Percentiles rank a stretch among this genome's conserved stretches.
Conservation (phyloP, 208 protist species). For the Wallacemonas sp. region DNA sequence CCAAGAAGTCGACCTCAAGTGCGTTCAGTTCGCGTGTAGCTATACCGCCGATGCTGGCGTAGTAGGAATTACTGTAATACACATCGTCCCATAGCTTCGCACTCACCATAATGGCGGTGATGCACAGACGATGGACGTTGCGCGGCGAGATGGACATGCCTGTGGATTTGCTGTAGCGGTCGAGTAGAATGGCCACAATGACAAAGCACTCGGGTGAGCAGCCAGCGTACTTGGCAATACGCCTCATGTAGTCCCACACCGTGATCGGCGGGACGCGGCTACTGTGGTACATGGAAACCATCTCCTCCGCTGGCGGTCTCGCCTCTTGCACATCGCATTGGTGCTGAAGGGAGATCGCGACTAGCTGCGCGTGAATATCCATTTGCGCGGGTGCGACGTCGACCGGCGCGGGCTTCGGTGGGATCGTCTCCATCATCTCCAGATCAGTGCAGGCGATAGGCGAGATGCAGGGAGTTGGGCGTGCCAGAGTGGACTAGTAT, state of each 20-base stretch:
- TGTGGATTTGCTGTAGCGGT: conserved; percentile 74
- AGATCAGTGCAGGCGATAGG: not conserved
- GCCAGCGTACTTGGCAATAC: conserved; percentile 89
- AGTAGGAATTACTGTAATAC: conserved; percentile 92
- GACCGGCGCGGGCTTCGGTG: conserved; percentile 10
- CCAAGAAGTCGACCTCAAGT: conserved; percentile 88
- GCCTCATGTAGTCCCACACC: conserved; percentile 85
- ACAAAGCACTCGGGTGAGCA: conserved; percentile 93
- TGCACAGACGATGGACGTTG: conserved; percentile 88
- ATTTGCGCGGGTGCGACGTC: conserved; percentile 41
- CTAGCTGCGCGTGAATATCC: conserved; percentile 49
- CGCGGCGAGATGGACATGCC: conserved; percentile 48
- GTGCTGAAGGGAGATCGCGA: conserved; percentile 62
- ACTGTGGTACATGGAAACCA: conserved; percentile 70
- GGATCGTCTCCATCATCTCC: conserved; percentile 1
- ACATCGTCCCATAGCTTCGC: conserved; percentile 91
- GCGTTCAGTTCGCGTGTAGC: conserved; percentile 74
- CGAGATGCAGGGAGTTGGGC: too few species aligned
- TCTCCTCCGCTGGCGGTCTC: not conserved
- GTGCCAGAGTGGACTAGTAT: too few species aligned
- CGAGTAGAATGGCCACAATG: conserved; percentile 89
- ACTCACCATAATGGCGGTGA: conserved; percentile 85
- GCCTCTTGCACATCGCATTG: conserved; percentile 41
- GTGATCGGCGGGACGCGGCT: conserved; percentile 79
- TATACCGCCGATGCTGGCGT: conserved; percentile 90